phyloP scores from a whole-genome alignment of 106 monocot species.

The Ottelia alismoides region DNA sequence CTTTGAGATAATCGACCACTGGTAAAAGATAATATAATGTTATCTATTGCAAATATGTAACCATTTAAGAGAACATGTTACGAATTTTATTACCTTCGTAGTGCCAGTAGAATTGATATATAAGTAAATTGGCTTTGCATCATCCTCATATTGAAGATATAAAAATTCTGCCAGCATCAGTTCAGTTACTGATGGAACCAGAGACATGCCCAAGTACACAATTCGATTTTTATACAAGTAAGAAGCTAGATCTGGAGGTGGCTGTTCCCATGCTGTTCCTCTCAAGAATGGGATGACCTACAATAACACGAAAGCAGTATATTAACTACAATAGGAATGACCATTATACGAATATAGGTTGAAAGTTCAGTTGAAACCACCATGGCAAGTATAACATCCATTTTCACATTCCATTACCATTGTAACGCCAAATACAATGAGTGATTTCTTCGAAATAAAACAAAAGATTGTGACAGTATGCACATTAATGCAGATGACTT shows the following conservation, averaged over 20 bases:
- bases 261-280: constrained; percentile 90
- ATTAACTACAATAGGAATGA: neutral
- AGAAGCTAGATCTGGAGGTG: constrained; percentile 89
- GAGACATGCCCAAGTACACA: constrained; percentile 88
- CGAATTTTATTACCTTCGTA: constrained; percentile 46
- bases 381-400: neutral
- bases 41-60: no score
- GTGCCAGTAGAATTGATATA: constrained; percentile 96
- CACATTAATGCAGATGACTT: no score
- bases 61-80: neutral
- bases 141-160: constrained; percentile 83
- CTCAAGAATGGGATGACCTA: constrained; percentile 87
- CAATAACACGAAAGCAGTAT: constrained; percentile 3
- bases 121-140: constrained; percentile 73
- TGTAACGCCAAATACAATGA: no score
- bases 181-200: constrained; percentile 83
- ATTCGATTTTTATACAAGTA: constrained; percentile 87
- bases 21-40: no score
- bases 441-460: no score
- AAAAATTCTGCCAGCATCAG: constrained; percentile 85
- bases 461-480: no score
- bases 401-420: no score
- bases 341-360: neutral
- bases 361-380: neutral
- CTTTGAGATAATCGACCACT: no score